phyloP scores from a whole-genome alignment of 371 early-diverging fungal genomes.

The Syncephalastrum racemosum region DNA sequence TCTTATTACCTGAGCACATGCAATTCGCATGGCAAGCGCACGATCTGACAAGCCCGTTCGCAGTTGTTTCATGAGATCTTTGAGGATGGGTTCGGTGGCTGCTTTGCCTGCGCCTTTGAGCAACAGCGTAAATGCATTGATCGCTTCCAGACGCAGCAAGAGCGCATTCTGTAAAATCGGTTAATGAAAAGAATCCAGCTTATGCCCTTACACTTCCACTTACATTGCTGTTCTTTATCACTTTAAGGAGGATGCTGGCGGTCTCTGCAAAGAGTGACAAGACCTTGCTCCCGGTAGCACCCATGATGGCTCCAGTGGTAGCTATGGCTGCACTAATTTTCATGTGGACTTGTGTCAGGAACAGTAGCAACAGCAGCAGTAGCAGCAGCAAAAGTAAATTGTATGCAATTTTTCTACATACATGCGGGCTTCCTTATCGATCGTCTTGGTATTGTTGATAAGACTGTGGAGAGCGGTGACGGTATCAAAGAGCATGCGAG shows the following conservation, averaged over 20 bases:
- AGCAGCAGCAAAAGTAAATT: not conserved
- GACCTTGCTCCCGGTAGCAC: conserved; percentile 66
- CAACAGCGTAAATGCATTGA: conserved; percentile 64
- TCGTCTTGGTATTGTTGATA: conserved; percentile 65
- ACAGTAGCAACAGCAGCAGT: not conserved
- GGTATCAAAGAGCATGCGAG: conserved; percentile 76
- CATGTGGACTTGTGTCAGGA: conserved; percentile 5
- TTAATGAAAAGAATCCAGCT: not conserved
- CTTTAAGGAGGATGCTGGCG: conserved; percentile 58
- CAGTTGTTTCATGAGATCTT: conserved; percentile 75
- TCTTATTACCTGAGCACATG: conserved; percentile 67
- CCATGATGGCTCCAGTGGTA: conserved; percentile 72
- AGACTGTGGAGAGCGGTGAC: conserved; percentile 69
- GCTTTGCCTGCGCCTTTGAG: conserved; percentile 82
- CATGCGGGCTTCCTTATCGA: conserved; percentile 62
- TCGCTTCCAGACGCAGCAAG: conserved; percentile 68
- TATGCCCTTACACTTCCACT: conserved; percentile 19
- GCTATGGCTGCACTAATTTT: conserved; percentile 74
- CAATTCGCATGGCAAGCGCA: conserved; percentile 68
- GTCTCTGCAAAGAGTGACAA: conserved; percentile 83
- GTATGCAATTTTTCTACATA: conserved; percentile 18
- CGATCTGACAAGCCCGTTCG: conserved; percentile 73
- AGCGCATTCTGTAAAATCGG: conserved; percentile 49
- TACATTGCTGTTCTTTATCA: conserved; percentile 71
- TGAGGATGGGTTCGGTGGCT: conserved; percentile 66